A percentile compares a stretch with the other conserved stretches of the same genome.
phyloP scores from a whole-genome alignment of 1,284 basidiomycete genomes.

The Inonotus obliquus region DNA sequence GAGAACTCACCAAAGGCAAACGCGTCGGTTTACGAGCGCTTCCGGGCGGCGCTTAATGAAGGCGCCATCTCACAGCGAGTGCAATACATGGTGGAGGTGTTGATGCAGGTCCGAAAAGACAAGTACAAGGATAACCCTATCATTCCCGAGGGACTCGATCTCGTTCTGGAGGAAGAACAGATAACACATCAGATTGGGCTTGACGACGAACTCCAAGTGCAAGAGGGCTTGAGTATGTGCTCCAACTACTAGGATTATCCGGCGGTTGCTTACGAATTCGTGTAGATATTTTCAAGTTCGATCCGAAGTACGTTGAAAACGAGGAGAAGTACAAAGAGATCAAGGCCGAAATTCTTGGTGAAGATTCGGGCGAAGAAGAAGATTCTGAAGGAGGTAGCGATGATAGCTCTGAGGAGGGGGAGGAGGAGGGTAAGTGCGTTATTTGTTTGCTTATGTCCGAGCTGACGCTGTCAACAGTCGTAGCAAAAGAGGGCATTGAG shows the following conservation, averaged over 20 bases:
- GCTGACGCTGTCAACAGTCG: conserved; percentile 34
- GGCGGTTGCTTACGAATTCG: conserved; percentile 1
- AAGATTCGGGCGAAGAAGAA: conserved; percentile 70
- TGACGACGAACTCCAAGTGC: conserved; percentile 90
- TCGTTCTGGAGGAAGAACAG: conserved; percentile 97
- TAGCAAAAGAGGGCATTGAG: conserved; percentile 84
- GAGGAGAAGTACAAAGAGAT: conserved; percentile 93
- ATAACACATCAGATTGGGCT: conserved; percentile 92
- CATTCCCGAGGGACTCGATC: conserved; percentile 87
- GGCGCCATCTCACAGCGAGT: conserved; percentile 93
- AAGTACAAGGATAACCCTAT: conserved; percentile 98
- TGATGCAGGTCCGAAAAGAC: conserved; percentile 97
- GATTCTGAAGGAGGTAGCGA: conserved; percentile 61
- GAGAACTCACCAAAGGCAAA: conserved; percentile 96
- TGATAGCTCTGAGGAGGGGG: conserved; percentile 54
- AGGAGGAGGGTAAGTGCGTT: conserved; percentile 40
- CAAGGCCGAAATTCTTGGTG: conserved; percentile 92
- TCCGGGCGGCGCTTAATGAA: conserved; percentile 95
- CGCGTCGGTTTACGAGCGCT: conserved; percentile 90
- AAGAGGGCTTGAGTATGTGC: conserved; percentile 86
- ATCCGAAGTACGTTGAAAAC: conserved; percentile 85
- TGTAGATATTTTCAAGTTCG: conserved; percentile 92
- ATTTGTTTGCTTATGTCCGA: conserved; percentile 11
- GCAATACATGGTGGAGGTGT: conserved; percentile 99
- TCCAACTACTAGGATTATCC: background rate